A percentile compares a stretch with the other conserved stretches of the same genome.
Evolutionary conservation across 768 basidiomycete genomes (phyloP).

Genomic region (Rhizopogon rudus): DNA sequence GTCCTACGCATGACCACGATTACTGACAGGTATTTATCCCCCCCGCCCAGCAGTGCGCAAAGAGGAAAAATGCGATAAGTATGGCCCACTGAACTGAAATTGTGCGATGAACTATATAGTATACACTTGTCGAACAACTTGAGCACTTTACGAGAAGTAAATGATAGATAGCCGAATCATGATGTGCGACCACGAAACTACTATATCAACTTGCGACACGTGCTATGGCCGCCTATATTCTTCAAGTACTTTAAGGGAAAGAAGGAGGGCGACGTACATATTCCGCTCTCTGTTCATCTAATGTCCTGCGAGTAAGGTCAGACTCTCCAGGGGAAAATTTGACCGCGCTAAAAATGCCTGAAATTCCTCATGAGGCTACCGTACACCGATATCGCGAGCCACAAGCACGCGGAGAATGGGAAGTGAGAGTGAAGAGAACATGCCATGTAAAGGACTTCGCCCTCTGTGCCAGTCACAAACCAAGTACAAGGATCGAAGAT

Average conservation of each 20-base stretch:
- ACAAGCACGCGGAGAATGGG: slow-evolving; percentile 9
- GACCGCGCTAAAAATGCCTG: slow-evolving; percentile 15
- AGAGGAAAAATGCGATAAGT: no score
- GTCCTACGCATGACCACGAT: no score
- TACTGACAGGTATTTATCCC: no score
- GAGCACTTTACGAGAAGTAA: no score
- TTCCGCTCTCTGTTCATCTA: slow-evolving; percentile 8
- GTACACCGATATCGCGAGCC: slow-evolving; percentile 3
- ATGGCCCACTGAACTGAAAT: no score
- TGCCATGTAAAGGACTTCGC: not conserved
- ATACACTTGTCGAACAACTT: no score
- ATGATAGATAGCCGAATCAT: no score
- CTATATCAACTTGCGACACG: no score
- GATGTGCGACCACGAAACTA: no score
- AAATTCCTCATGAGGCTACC: slow-evolving; percentile 12
- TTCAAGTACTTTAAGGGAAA: slow-evolving; percentile 10
- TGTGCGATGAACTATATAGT: no score
- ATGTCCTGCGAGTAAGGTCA: slow-evolving; percentile 10
- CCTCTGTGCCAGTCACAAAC: not conserved
- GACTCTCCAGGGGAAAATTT: slow-evolving; percentile 14
- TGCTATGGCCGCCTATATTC: no score
- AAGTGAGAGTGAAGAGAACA: slow-evolving; percentile 10
- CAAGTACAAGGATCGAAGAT: slow-evolving; percentile 10
- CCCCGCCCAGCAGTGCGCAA: no score
- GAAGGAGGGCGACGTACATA: slow-evolving; percentile 11